These are phyloP conservation scores for Raffaelea albimanens DNA, from an alignment of 2,329 filamentous ascomycete species.

Conservation along the genomic window DNA sequence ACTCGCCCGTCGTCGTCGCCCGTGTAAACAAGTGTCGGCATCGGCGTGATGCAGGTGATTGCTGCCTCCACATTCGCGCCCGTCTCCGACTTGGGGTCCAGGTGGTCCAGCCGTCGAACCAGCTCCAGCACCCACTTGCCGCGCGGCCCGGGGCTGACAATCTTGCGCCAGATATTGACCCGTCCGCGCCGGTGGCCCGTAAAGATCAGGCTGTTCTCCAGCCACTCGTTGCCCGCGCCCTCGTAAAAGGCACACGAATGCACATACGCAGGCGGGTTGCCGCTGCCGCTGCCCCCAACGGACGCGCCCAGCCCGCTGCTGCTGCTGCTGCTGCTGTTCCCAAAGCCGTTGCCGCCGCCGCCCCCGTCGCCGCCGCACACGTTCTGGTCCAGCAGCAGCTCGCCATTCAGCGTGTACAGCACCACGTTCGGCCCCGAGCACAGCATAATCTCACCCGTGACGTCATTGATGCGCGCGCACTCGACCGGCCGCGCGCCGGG, in stretches of 20 bases:
- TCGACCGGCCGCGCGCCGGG: constrained; percentile 47
- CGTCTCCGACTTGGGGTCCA: constrained; percentile 56
- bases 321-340: not conserved
- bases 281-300: no score
- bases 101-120: constrained; percentile 73
- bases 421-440: constrained; percentile 67
- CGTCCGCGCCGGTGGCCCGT: constrained; percentile 79
- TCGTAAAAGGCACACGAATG: constrained; percentile 88
- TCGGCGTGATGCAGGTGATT: constrained; percentile 79
- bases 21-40: constrained; percentile 78
- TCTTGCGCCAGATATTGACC: constrained; percentile 65
- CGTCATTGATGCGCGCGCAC: constrained; percentile 80
- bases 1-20: constrained; percentile 91
- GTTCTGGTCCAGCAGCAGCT: constrained; percentile 70
- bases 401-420: constrained; percentile 82
- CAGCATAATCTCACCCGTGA: constrained; percentile 81
- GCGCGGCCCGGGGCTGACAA: constrained; percentile 32
- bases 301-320: no score
- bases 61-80: constrained; percentile 52
- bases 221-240: constrained; percentile 81
- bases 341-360: not conserved
- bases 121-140: constrained; percentile 70
- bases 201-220: constrained; percentile 77
- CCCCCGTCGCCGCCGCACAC: constrained; percentile 41
- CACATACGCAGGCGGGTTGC: constrained; percentile 61